Conservation (phyloP, 1,139 yeast species). For the Candida tropicalis region DNA sequence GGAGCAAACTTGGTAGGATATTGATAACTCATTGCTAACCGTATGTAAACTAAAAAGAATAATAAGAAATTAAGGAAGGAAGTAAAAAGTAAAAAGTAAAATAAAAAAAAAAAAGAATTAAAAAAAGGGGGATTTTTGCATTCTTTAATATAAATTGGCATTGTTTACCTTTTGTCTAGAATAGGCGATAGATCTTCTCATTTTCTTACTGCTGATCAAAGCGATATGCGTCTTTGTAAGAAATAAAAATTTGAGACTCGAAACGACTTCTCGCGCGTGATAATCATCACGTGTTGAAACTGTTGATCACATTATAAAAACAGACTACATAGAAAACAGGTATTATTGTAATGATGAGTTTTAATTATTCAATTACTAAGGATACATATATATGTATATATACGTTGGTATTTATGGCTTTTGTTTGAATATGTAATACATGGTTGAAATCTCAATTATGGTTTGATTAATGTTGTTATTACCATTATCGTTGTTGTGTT, state of each 20-base stretch:
- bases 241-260: too few relatives aligned
- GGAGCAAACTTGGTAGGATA: conserved; percentile 23
- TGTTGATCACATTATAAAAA: too few relatives aligned
- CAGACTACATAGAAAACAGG: too few relatives aligned
- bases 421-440: conserved; percentile 2
- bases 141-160: conserved; percentile 5
- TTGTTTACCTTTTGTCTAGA: conserved; percentile 13
- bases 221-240: too few relatives aligned
- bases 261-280: too few relatives aligned
- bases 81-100: background rate
- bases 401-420: background rate
- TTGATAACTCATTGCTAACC: conserved; percentile 9
- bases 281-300: too few relatives aligned
- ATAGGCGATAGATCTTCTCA: conserved; percentile 4
- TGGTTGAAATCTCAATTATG: background rate
- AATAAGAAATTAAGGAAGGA: too few relatives aligned
- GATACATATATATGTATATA: background rate
- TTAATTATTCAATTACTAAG: background rate
- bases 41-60: too few relatives aligned
- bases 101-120: background rate
- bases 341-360: too few relatives aligned
- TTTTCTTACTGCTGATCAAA: background rate
- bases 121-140: background rate
- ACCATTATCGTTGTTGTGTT: background rate
- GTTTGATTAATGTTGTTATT: background rate